Percentiles rank a stretch among this genome's conserved stretches.
Conservation (phyloP, 2,329 filamentous ascomycete genomes). For the Venturia aucupariae region DNA sequence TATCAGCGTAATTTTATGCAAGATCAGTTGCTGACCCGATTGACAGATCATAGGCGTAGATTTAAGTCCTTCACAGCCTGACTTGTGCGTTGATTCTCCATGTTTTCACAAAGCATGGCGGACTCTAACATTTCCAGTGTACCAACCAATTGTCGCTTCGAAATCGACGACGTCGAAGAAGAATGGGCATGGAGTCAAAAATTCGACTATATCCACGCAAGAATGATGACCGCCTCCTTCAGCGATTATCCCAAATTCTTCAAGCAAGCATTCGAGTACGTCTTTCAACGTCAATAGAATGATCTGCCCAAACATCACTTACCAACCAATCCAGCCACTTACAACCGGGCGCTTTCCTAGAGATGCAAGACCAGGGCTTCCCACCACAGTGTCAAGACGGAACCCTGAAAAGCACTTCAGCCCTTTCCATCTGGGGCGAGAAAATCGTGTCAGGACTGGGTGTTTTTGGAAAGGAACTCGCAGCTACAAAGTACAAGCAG, state of each 20-base stretch:
- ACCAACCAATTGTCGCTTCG: conserved; percentile 39
- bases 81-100: neutral
- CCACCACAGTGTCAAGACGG: conserved; percentile 35
- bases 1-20: no score
- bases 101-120: conserved; percentile 18
- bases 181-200: conserved; percentile 31
- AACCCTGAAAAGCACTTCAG: conserved; percentile 35
- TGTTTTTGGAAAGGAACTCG: conserved; percentile 4
- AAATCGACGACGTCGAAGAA: conserved; percentile 36
- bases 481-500: conserved; percentile 1
- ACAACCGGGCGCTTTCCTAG: conserved; percentile 36
- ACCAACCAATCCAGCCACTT: conserved; percentile 22
- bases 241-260: conserved; percentile 27
- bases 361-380: conserved; percentile 36
- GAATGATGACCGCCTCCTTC: conserved; percentile 32
- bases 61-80: conserved; percentile 14
- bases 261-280: conserved; percentile 27
- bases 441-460: conserved; percentile 17
- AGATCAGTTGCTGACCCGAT: neutral
- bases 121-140: conserved; percentile 22
- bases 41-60: conserved; percentile 16
- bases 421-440: conserved; percentile 40
- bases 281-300: conserved; percentile 28
- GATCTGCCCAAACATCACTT: conserved; percentile 26
- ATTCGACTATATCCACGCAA: conserved; percentile 36